A percentile compares a stretch with the other conserved stretches of the same genome.
Evolutionary conservation across 139 green algal genomes (phyloP).

Genomic region (Chlorella sp.): DNA sequence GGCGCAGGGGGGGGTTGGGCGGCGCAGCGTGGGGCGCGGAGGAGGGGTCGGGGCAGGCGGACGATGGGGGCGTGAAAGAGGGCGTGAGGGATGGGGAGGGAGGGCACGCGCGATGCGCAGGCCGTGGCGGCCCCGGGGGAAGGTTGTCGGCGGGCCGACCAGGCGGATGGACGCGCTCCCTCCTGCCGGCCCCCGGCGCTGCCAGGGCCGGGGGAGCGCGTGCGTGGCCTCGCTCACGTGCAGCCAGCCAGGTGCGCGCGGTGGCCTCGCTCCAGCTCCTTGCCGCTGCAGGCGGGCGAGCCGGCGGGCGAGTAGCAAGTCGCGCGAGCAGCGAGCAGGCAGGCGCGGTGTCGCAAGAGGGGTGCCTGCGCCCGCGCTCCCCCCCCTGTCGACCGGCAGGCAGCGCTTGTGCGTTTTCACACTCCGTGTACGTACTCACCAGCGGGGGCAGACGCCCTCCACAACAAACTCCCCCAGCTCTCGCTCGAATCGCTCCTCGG

Average conservation of each 20-base stretch:
- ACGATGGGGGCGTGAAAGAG: not conserved
- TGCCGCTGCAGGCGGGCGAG: too few relatives aligned
- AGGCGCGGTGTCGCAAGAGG: too few relatives aligned
- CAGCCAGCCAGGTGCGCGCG: conserved; percentile 21
- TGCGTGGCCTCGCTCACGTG: conserved; percentile 8
- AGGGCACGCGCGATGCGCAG: not conserved
- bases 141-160: not conserved
- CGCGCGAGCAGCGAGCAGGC: too few relatives aligned
- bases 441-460: conserved; percentile 32
- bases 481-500: conserved; percentile 27
- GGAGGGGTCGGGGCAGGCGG: too few relatives aligned
- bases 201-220: not conserved
- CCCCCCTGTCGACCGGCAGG: too few relatives aligned
- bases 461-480: conserved; percentile 34
- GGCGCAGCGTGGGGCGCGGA: not conserved
- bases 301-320: too few relatives aligned
- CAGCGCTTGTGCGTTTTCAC: too few relatives aligned
- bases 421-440: too few relatives aligned
- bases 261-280: conserved; percentile 13
- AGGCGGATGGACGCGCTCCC: too few relatives aligned
- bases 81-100: not conserved
- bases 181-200: not conserved
- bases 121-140: not conserved
- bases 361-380: too few relatives aligned
- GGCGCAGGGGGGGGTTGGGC: too few relatives aligned